A percentile compares a stretch with the other conserved stretches of the same genome.
Evolutionary conservation across 257 asterid genomes (phyloP).

Genomic region (Perilla frutescens): DNA sequence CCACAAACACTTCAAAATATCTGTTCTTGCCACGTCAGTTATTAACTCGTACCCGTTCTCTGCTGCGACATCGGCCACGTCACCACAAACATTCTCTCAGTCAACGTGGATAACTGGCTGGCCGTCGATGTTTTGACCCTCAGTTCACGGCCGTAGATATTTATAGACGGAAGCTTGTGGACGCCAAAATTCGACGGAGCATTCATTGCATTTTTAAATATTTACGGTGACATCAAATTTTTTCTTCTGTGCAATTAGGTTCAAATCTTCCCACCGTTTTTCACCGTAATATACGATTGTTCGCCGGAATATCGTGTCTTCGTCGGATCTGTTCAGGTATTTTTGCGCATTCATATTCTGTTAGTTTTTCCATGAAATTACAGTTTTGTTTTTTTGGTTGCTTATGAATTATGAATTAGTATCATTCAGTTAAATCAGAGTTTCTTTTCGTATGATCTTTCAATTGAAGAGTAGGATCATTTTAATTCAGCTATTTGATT

Average conservation of each 20-base stretch:
- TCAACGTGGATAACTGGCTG: constrained; percentile 17
- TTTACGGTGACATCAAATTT: constrained; percentile 20
- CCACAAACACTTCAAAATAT: constrained; percentile 29
- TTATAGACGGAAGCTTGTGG: constrained; percentile 39
- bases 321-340: constrained; percentile 31
- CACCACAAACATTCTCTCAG: constrained; percentile 13
- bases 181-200: constrained; percentile 40
- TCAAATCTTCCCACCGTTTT: constrained; percentile 23
- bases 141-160: constrained; percentile 32
- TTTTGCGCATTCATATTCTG: not conserved
- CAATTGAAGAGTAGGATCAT: not conserved
- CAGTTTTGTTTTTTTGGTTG: not conserved
- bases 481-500: not conserved
- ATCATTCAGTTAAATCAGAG: not conserved
- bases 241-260: constrained; percentile 12
- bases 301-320: constrained; percentile 14
- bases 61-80: constrained; percentile 45
- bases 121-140: constrained; percentile 34
- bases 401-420: not conserved
- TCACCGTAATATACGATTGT: constrained; percentile 32
- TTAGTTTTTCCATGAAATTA: not conserved
- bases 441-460: not conserved
- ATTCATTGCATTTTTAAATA: constrained; percentile 17
- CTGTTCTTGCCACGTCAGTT: constrained; percentile 39
- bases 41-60: constrained; percentile 1